Conservation (phyloP, 2,329 filamentous ascomycete genomes). For the Neodidymelliopsis sp. region DNA sequence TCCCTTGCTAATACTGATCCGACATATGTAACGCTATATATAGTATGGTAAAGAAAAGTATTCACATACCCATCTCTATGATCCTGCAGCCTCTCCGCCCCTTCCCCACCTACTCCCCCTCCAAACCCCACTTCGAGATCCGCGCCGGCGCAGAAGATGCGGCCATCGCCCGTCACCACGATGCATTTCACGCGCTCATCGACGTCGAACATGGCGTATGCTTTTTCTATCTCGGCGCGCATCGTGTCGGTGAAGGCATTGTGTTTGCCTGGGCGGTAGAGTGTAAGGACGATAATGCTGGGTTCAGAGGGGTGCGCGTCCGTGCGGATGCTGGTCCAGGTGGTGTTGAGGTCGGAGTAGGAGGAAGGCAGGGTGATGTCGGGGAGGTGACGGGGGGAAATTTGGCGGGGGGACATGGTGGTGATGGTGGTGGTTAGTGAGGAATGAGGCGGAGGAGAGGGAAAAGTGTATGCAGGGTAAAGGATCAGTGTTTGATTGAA, state of each 20-base stretch:
- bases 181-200: conserved; percentile 64
- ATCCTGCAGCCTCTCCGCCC: conserved; percentile 53
- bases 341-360: conserved; percentile 51
- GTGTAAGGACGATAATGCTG: conserved; percentile 66
- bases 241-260: conserved; percentile 75
- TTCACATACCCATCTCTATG: conserved; percentile 64
- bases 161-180: conserved; percentile 61
- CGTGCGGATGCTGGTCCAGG: conserved; percentile 47
- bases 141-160: conserved; percentile 64
- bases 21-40: not conserved
- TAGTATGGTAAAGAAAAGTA: conserved; percentile 32
- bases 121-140: conserved; percentile 63
- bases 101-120: conserved; percentile 48
- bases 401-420: conserved; percentile 21
- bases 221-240: conserved; percentile 66
- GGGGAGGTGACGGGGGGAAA: conserved; percentile 29
- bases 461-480: too few species aligned
- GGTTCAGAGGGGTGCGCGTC: conserved; percentile 55
- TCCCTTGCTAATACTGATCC: not conserved
- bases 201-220: conserved; percentile 60
- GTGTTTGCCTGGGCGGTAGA: conserved; percentile 70
- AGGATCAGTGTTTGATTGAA: conserved; percentile 5
- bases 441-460: too few species aligned
- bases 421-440: not conserved
- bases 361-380: conserved; percentile 43